A percentile compares a stretch with the other conserved stretches of the same genome.
phyloP scores from a whole-genome alignment of 164 flowering plant species.

The Vitis labrusca region DNA sequence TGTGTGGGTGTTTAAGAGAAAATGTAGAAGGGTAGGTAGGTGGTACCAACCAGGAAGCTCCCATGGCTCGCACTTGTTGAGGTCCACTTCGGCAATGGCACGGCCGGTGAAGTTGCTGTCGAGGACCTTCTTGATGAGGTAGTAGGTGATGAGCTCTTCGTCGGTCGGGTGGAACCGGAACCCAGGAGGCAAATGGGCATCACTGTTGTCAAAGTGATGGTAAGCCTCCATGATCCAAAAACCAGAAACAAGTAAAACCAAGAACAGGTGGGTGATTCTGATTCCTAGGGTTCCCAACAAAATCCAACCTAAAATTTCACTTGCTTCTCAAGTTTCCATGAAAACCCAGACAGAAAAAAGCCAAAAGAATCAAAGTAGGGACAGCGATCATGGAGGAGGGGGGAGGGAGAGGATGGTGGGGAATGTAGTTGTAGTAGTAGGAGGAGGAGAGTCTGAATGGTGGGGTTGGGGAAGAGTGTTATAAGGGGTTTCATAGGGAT shows the following conservation, averaged over 20 bases:
- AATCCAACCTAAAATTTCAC: too few species aligned
- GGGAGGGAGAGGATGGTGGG: not conserved
- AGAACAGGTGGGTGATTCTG: too few species aligned
- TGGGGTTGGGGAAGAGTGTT: conserved; percentile 2
- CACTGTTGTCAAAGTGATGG: conserved; percentile 27
- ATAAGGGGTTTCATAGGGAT: conserved; percentile 31
- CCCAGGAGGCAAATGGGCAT: conserved; percentile 78
- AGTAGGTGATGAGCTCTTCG: conserved; percentile 87
- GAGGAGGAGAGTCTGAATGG: not conserved
- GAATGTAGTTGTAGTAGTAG: not conserved
- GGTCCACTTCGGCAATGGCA: conserved; percentile 95
- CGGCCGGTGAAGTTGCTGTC: conserved; percentile 64
- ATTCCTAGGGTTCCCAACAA: too few species aligned
- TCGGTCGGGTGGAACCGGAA: conserved; percentile 95
- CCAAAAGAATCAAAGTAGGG: not conserved
- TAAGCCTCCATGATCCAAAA: conserved; percentile 27
- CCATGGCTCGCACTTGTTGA: conserved; percentile 99
- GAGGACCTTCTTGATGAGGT: conserved; percentile 82
- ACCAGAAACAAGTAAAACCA: not conserved
- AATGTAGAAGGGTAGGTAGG: too few species aligned
- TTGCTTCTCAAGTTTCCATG: too few species aligned
- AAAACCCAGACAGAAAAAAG: not conserved
- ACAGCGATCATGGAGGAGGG: not conserved
- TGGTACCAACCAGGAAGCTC: conserved; percentile 69
- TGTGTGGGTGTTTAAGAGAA: not conserved